A percentile compares a stretch with the other conserved stretches of the same genome.
phyloP scores from a whole-genome alignment of 257 asterid genomes.

The Marsdenia floribunda region DNA sequence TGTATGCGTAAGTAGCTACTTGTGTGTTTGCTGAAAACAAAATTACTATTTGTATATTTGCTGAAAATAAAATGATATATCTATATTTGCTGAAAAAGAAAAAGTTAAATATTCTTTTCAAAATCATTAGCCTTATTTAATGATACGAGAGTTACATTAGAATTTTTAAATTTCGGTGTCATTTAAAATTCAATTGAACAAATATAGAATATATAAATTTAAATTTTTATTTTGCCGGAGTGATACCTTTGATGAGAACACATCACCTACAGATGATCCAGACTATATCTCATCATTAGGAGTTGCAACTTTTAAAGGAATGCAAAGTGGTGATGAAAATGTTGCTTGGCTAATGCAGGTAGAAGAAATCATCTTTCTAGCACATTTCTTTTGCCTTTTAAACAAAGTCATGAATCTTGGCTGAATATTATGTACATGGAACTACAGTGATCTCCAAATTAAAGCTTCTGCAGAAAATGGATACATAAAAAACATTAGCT shows the following conservation, averaged over 20 bases:
- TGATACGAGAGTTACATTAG: too few relatives aligned
- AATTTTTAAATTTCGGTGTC: too few relatives aligned
- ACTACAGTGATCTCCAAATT: neutral
- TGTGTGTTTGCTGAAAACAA: too few relatives aligned
- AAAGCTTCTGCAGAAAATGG: neutral
- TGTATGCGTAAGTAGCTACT: too few relatives aligned
- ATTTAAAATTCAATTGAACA: too few relatives aligned
- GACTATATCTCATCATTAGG: conserved; percentile 81
- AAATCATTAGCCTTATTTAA: too few relatives aligned
- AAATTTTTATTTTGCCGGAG: conserved; percentile 40
- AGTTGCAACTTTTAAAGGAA: conserved; percentile 71
- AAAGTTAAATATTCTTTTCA: too few relatives aligned
- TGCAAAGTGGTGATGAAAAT: conserved; percentile 67
- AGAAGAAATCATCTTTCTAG: conserved; percentile 4
- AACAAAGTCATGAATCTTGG: neutral
- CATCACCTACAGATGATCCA: conserved; percentile 80
- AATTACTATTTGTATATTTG: too few relatives aligned
- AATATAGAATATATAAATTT: too few relatives aligned
- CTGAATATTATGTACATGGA: neutral
- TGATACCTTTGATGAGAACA: conserved; percentile 90
- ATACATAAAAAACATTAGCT: neutral
- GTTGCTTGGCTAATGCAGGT: conserved; percentile 98
- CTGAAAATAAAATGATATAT: too few relatives aligned
- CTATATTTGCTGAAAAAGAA: too few relatives aligned
- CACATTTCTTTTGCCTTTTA: neutral